Percentiles rank a stretch among this genome's conserved stretches.
phyloP scores from a whole-genome alignment of 2,329 filamentous ascomycete genomes.

The Paraphaeosphaeria sporulosa region DNA sequence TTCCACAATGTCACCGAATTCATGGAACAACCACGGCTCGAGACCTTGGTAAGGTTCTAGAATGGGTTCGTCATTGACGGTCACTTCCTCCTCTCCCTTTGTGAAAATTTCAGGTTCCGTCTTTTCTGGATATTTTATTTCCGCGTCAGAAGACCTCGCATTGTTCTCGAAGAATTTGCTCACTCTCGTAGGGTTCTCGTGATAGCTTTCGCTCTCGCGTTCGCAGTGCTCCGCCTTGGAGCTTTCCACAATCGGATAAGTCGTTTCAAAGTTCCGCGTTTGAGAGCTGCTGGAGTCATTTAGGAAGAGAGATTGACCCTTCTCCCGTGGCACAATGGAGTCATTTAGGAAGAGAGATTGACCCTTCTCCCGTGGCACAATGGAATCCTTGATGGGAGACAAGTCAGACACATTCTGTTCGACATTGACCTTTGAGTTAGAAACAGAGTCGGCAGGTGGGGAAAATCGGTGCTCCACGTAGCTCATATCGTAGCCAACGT shows the following conservation, averaged over 20 bases:
- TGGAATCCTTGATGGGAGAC: slow-evolving; percentile 11
- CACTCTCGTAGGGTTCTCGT: neutral
- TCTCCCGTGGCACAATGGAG: slow-evolving; percentile 13
- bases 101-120: neutral
- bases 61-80: slow-evolving; percentile 15
- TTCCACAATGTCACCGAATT: slow-evolving; percentile 52
- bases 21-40: slow-evolving; percentile 48
- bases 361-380: slow-evolving; percentile 15
- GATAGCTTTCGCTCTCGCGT: neutral
- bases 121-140: neutral
- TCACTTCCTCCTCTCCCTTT: slow-evolving; percentile 1
- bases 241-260: slow-evolving; percentile 10
- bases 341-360: slow-evolving; percentile 22
- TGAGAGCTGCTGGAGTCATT: slow-evolving; percentile 23
- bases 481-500: slow-evolving; percentile 14
- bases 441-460: neutral
- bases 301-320: slow-evolving; percentile 22
- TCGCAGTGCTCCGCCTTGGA: slow-evolving; percentile 8
- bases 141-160: neutral
- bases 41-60: slow-evolving; percentile 42
- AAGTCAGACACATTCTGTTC: slow-evolving; percentile 6
- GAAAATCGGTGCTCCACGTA: slow-evolving; percentile 12
- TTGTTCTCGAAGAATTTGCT: neutral
- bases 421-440: neutral
- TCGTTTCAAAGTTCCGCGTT: slow-evolving; percentile 8